These are phyloP conservation scores for Sphaerulina populicola DNA, from an alignment of 2,329 filamentous ascomycete genomes.

Conservation along the genomic window DNA sequence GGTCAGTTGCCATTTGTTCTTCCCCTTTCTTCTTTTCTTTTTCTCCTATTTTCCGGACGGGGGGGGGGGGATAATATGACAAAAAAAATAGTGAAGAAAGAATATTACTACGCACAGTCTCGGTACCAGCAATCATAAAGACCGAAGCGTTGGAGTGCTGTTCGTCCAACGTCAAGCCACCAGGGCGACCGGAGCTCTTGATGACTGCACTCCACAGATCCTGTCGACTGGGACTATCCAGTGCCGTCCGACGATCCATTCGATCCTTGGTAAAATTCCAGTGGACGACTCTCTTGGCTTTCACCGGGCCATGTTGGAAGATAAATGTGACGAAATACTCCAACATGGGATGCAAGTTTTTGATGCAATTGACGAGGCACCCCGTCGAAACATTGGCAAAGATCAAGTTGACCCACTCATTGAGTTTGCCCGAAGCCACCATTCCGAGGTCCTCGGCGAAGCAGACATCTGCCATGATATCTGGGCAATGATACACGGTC, in stretches of 20 bases:
- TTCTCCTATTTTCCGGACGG: too few relatives aligned
- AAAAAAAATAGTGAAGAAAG: conserved; percentile 21
- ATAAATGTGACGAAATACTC: conserved; percentile 12
- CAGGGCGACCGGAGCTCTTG: conserved; percentile 2
- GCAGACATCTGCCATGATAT: conserved; percentile 27
- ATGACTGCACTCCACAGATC: conserved; percentile 26
- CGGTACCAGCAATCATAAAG: conserved; percentile 35
- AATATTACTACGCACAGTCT: neutral
- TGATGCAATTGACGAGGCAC: too few relatives aligned
- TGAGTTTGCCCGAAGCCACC: conserved; percentile 21
- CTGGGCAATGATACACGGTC: too few relatives aligned
- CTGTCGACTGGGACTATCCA: conserved; percentile 16
- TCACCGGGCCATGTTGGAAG: conserved; percentile 12
- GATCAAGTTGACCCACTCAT: conserved; percentile 21
- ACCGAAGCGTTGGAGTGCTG: conserved; percentile 29
- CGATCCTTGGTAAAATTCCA: conserved; percentile 19
- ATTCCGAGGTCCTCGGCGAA: conserved; percentile 25
- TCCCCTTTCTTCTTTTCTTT: too few relatives aligned
- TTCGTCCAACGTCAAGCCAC: conserved; percentile 24
- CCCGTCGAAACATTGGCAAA: conserved; percentile 7
- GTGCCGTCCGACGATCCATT: conserved; percentile 23
- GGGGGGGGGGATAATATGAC: too few relatives aligned
- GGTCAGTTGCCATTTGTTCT: too few relatives aligned
- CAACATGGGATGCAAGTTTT: conserved; percentile 3
- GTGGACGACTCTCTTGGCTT: conserved; percentile 18